Conservation (phyloP, 306 rosid genomes). For the Spatholobus suberectus region DNA sequence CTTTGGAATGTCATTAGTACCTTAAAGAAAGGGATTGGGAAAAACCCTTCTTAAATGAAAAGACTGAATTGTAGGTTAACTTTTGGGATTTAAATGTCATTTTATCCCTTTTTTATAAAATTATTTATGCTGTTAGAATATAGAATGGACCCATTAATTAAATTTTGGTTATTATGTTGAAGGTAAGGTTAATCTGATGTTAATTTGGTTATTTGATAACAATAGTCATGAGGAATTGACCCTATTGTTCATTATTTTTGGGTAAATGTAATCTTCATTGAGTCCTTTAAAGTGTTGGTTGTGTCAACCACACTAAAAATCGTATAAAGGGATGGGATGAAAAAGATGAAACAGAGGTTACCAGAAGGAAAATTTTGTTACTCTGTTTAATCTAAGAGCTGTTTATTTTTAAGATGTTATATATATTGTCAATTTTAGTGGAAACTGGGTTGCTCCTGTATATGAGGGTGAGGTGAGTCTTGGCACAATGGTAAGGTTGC, state of each 20-base stretch:
- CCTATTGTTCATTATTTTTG: slow-evolving; percentile 1
- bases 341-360: background rate
- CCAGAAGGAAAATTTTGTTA: background rate
- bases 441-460: background rate
- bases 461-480: slow-evolving; percentile 7
- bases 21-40: background rate
- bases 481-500: background rate
- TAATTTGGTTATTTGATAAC: background rate
- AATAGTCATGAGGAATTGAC: background rate
- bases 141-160: background rate
- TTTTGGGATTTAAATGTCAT: background rate
- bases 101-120: background rate
- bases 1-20: background rate
- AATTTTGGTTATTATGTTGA: background rate
- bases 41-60: background rate
- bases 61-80: background rate
- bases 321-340: background rate
- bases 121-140: background rate
- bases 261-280: background rate
- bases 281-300: background rate
- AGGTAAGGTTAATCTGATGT: background rate
- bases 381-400: background rate
- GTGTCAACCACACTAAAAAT: background rate
- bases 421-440: background rate
- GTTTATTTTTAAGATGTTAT: background rate